Base-by-base conservation (phyloP, 306 rosid genomes). In the Canavalia gladiata region DNA sequence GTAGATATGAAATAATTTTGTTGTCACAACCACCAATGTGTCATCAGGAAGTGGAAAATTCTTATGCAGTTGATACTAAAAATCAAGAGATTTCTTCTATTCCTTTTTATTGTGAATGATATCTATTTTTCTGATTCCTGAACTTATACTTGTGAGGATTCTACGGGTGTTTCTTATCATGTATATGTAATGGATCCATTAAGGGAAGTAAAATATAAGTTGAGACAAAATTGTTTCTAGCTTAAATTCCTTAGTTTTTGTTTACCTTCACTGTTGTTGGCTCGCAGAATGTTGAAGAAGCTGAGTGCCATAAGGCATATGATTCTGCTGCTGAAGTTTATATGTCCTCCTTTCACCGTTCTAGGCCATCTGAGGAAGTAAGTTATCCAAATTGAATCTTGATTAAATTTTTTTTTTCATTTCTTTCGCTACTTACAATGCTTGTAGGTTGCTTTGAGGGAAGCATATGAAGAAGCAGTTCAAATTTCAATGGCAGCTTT, bases 201-300 rank as follows among this genome's bases (percentile, higher is more conserved):
- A 41, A 30, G 29, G 58, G 57, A 51, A 41, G 60, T 7, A 50
- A 33, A 68, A 60, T 13, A 13, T 10, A 4, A 41, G 34, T 55
- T 78, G 25, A 12, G 3, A 71, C 11, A 4, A 25, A 30, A 82
- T 13, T 62, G 9, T 49, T 60, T 31, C 4, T 30, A 50, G 12
- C 29, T 3, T 76, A 31, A 31, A 42, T 50, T 37, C 76, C 68
- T 51, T 35, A 35, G 30, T 9, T 30, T 51, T 81, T 64, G 50
- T 30, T 49, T 54, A 50, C 8, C 47, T 25, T 42, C 42, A 28
- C 56, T 4, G 8, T 50, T 70, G 69, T 63, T 79, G 25, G 52
- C 65, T 79, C 72, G 71, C 89, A 93, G 97, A 89, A 87, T 86
- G 96, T 91, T 78, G 97, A 93, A 86, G 97, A 91, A 86, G 84